phyloP scores from a whole-genome alignment of 495 filamentous ascomycete species.

The Xylaria grammica region DNA sequence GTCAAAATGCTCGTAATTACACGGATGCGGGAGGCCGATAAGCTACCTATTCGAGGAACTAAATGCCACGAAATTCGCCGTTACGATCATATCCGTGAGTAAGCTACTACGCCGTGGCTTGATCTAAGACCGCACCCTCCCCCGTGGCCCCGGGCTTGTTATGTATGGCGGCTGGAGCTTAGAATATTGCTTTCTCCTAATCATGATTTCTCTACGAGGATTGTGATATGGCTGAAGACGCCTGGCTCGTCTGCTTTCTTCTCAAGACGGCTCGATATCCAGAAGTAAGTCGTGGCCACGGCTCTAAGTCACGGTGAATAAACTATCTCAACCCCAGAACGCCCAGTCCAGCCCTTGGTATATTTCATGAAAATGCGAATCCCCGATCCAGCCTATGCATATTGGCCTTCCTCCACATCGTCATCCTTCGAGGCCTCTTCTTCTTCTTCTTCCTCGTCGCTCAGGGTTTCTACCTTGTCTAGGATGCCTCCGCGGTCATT shows the following conservation, averaged over 20 bases:
- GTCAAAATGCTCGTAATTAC: not conserved
- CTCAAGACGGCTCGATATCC: slow-evolving; percentile 10
- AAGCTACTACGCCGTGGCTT: not conserved
- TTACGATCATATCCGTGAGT: not conserved
- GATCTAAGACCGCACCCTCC: not conserved
- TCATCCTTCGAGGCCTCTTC: slow-evolving; percentile 46
- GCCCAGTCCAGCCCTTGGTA: slow-evolving; percentile 27
- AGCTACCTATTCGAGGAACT: not conserved
- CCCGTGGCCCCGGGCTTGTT: not conserved
- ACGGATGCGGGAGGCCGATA: not conserved
- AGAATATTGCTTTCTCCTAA: not conserved
- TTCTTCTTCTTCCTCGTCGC: slow-evolving; percentile 66
- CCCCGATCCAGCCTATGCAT: slow-evolving; percentile 28
- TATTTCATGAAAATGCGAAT: slow-evolving; percentile 20
- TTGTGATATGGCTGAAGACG: not conserved
- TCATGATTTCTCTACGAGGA: not conserved
- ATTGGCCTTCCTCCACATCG: slow-evolving; percentile 34
- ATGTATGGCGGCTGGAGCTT: slow-evolving; percentile 1
- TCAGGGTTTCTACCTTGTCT: slow-evolving; percentile 85
- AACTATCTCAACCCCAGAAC: slow-evolving; percentile 21
- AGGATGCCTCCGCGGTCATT: slow-evolving; percentile 72
- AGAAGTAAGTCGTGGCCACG: not conserved
- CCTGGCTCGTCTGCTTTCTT: not conserved
- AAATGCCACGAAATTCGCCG: not conserved
- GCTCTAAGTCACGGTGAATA: slow-evolving; percentile 9